Percentiles rank a stretch among this genome's conserved stretches.
Conservation (phyloP, 345 rosid genomes). For the Cochlearia excelsa region DNA sequence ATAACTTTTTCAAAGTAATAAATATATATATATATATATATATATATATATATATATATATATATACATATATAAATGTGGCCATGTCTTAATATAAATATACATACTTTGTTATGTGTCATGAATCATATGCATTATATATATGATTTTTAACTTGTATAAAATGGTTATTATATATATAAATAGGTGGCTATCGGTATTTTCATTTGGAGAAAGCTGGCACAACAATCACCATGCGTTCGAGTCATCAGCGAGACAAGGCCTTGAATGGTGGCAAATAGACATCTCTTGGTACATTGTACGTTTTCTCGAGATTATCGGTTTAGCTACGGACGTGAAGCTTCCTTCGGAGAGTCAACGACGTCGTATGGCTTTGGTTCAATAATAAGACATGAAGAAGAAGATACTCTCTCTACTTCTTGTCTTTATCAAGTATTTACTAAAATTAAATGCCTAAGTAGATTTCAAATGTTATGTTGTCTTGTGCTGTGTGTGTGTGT, state of each 20-base stretch:
- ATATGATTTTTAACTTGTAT: too few relatives aligned
- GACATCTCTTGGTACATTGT: conserved; percentile 38
- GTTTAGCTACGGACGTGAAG: conserved; percentile 40
- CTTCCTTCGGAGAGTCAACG: conserved; percentile 33
- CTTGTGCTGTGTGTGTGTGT: conserved; percentile 13
- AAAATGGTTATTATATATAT: conserved; percentile 1
- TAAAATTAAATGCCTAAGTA: conserved; percentile 23
- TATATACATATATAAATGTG: too few relatives aligned
- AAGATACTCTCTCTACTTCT: background rate
- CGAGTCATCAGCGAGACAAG: conserved; percentile 39
- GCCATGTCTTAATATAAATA: too few relatives aligned
- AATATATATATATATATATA: too few relatives aligned
- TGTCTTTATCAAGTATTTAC: conserved; percentile 11
- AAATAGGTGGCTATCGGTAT: conserved; percentile 37
- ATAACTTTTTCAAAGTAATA: too few relatives aligned
- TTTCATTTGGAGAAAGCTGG: conserved; percentile 21
- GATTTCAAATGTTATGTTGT: conserved; percentile 13
- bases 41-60: too few relatives aligned
- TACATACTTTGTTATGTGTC: too few relatives aligned
- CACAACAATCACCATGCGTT: conserved; percentile 41
- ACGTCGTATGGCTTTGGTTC: conserved; percentile 35
- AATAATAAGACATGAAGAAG: conserved; percentile 3
- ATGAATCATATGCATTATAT: too few relatives aligned
- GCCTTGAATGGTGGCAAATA: conserved; percentile 40
- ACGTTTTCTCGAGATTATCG: conserved; percentile 34